These are phyloP conservation scores for Fusarium caatingaense DNA, from an alignment of 2,329 filamentous ascomycete genomes.

Conservation along the genomic window DNA sequence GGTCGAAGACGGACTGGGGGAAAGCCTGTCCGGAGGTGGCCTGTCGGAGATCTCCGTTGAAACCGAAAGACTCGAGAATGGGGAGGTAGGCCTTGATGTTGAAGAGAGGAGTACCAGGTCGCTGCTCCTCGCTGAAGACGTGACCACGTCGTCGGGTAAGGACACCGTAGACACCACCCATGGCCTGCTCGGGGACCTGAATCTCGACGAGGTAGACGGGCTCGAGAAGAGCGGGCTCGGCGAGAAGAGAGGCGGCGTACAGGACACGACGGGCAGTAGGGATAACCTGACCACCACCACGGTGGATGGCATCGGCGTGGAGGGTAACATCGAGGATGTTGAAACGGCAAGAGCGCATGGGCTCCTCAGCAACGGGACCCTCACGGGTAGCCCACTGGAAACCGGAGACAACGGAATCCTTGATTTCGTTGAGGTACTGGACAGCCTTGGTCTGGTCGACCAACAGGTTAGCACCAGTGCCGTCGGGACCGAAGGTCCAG, in stretches of 20 bases:
- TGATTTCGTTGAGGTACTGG: conserved; percentile 99
- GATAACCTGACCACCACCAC: conserved; percentile 99
- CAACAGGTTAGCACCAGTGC: conserved; percentile 96
- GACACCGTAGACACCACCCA: conserved; percentile 99
- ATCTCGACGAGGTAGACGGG: conserved; percentile 99
- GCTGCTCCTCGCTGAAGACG: conserved; percentile 98
- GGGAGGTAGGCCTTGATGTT: conserved; percentile 98
- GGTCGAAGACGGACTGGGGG: conserved; percentile 98
- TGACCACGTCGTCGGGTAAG: conserved; percentile 98
- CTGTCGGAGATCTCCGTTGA: conserved; percentile 96
- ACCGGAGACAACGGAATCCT: conserved; percentile 99
- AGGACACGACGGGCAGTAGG: conserved; percentile 97
- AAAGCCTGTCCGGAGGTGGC: conserved; percentile 97
- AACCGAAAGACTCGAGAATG: conserved; percentile 98
- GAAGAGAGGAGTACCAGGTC: conserved; percentile 98
- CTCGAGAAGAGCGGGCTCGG: conserved; percentile 91
- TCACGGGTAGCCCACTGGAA: conserved; percentile 99
- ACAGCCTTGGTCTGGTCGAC: conserved; percentile 99
- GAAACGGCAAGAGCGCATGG: conserved; percentile 96
- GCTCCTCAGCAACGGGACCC: conserved; percentile 97
- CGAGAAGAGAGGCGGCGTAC: conserved; percentile 91
- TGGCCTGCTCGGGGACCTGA: conserved; percentile 96
- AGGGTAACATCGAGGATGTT: conserved; percentile 99
- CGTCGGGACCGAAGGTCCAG: conserved; percentile 99
- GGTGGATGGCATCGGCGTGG: conserved; percentile 99